Percentiles rank a stretch among this genome's conserved stretches.
phyloP scores from a whole-genome alignment of 225 moss, liverwort and hornwort genomes.

The Polytrichum commune region DNA sequence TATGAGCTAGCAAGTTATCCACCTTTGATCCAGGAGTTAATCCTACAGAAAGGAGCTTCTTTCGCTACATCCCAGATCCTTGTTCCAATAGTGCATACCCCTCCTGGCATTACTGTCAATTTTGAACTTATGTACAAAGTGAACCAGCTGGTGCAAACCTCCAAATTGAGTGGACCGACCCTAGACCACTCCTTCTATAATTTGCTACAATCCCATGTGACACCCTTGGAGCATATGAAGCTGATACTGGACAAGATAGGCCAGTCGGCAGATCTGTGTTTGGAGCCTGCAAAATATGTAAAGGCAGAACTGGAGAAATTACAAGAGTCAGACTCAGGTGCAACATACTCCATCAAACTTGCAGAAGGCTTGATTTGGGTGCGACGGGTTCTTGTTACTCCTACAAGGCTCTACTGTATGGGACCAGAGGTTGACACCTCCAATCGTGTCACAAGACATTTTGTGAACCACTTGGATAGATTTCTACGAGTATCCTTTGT shows the following conservation, averaged over 20 bases:
- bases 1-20: constrained; percentile 44
- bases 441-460: constrained; percentile 70
- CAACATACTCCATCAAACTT: constrained; percentile 34
- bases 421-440: constrained; percentile 70
- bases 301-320: constrained; percentile 10
- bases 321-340: neutral
- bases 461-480: constrained; percentile 45
- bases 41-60: constrained; percentile 25
- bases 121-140: constrained; percentile 60
- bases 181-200: constrained; percentile 39
- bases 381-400: constrained; percentile 59
- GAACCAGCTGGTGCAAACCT: constrained; percentile 67
- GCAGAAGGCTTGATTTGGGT: constrained; percentile 55
- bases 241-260: constrained; percentile 37
- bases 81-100: constrained; percentile 60
- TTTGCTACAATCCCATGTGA: constrained; percentile 24
- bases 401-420: constrained; percentile 61
- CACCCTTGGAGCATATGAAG: constrained; percentile 26
- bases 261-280: constrained; percentile 7
- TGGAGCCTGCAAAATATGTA: constrained; percentile 46
- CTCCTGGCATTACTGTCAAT: constrained; percentile 15
- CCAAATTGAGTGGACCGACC: constrained; percentile 44
- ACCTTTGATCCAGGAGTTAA: constrained; percentile 23
- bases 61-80: constrained; percentile 47
- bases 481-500: constrained; percentile 80